Evolutionary conservation across 78 protist species (phyloP).

Genomic region (Dictyostelium purpureum): DNA sequence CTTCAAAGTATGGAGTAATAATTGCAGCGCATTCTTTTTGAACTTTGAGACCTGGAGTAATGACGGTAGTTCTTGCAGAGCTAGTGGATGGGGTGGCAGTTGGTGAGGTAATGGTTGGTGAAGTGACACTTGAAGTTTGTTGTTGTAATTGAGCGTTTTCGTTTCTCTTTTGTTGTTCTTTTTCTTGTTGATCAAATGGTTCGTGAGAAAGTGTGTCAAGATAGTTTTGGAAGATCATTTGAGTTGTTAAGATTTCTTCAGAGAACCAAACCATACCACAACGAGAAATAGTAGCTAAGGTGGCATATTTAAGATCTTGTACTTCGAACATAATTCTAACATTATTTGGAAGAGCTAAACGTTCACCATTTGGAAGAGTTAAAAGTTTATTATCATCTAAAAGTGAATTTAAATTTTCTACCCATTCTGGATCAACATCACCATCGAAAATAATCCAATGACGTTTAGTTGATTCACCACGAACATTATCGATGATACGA

Average conservation of each 20-base stretch:
- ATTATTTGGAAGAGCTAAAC: constrained; percentile 94
- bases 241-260: constrained; percentile 87
- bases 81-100: not conserved
- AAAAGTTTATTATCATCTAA: constrained; percentile 98
- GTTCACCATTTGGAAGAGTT: constrained; percentile 99
- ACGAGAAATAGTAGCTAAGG: constrained; percentile 98
- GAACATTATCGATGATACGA: constrained; percentile 89
- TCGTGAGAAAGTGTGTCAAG: constrained; percentile 54
- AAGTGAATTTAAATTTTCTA: constrained; percentile 98
- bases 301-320: constrained; percentile 95
- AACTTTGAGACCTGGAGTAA: constrained; percentile 1
- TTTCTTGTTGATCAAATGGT: constrained; percentile 76
- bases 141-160: constrained; percentile 34
- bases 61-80: not conserved
- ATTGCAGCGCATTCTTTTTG: constrained; percentile 76
- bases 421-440: constrained; percentile 99
- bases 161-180: constrained; percentile 59
- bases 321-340: constrained; percentile 97
- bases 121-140: not conserved
- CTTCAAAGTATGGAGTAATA: constrained; percentile 65
- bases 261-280: constrained; percentile 99
- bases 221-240: constrained; percentile 82
- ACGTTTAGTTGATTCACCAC: constrained; percentile 84
- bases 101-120: constrained; percentile 1
- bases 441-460: constrained; percentile 99